Conservation (phyloP, 108 stramenopile species). For the Parmales sp. region DNA sequence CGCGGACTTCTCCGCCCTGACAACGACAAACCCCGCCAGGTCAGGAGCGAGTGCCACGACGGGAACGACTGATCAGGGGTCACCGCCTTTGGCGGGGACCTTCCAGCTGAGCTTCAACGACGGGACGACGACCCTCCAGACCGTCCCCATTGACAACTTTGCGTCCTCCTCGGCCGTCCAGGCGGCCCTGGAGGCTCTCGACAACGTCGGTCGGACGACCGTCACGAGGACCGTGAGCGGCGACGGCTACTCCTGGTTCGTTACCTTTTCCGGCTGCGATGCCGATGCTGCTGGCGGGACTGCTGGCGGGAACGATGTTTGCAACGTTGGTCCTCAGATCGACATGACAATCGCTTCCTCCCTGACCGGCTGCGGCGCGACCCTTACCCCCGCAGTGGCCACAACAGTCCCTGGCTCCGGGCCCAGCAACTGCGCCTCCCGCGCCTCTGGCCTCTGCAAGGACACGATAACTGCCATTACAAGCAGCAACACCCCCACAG, state of each 20-base stretch:
- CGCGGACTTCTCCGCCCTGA: conserved; percentile 23
- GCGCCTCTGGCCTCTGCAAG: conserved; percentile 31
- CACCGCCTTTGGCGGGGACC: conserved; percentile 37
- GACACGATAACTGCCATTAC: conserved; percentile 31
- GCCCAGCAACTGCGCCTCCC: conserved; percentile 32
- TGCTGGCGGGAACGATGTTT: conserved; percentile 33
- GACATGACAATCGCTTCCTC: conserved; percentile 25
- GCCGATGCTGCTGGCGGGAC: background rate
- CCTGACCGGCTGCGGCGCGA: conserved; percentile 40
- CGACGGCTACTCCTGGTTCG: conserved; percentile 54
- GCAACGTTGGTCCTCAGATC: conserved; percentile 59
- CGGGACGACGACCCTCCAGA: conserved; percentile 20
- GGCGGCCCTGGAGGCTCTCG: conserved; percentile 44
- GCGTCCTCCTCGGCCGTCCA: conserved; percentile 49
- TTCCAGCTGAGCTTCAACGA: conserved; percentile 45
- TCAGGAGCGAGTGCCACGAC: background rate
- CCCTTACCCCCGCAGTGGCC: conserved; percentile 12
- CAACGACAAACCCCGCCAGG: background rate
- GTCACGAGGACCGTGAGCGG: conserved; percentile 37
- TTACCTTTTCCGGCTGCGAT: conserved; percentile 60
- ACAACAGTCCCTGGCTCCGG: conserved; percentile 35
- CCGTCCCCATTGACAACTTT: conserved; percentile 37
- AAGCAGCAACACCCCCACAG: conserved; percentile 40
- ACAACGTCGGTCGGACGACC: conserved; percentile 47
- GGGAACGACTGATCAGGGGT: conserved; percentile 6